Evolutionary conservation across 176 grass and related monocot genomes (phyloP), one percentile per base, ranked within the genome.

Genomic region (Ensete glaucum): DNA sequence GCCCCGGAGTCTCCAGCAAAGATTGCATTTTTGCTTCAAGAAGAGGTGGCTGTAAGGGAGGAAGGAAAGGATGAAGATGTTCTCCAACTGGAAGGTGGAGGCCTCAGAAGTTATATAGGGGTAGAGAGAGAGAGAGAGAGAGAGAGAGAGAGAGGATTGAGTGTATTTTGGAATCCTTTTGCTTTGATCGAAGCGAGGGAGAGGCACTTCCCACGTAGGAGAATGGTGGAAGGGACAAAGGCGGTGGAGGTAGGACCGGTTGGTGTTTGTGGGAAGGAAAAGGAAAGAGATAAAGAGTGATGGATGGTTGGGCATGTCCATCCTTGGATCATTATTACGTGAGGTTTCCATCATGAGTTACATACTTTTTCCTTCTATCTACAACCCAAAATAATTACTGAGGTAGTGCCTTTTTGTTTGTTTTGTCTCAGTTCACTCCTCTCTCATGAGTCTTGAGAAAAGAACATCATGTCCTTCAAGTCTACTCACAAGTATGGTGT

Each of bases 1-100:
- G 64, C 9, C 68, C 82, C 14, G 90, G 79, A 65, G 87, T 87
- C 81, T 90, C 85, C 72, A 87, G 60, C 66, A 88, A 72, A 52
- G 93, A 85, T 64, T 85, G 87, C 89, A 96, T 97, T 52, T 55
- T 57, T 54, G 72, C 24, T 23, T 56, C 16, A 70, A 50, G 23
- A 29, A 17, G 65, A 11, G 63, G 66, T 72, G 67, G 34, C 5
- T 6, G 34, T 43, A 43, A 72, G n/a, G 17, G 21, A 20, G 69
- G 20, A 16, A n/a, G 27, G 62, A 10, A 62, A 9, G 24, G 50
- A 15, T 15, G 49, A 3, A 8, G 11, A 14, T 11, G 50, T n/a
- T 5, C 21, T 17, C 7, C 10, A 2, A 62, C 8, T 0, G 57
- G 34, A n/a, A 43, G 34, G 34, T 43, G 34, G 34, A 43, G 34